A percentile compares a stretch with the other conserved stretches of the same genome.
Evolutionary conservation across 1,284 basidiomycete species (phyloP).

Genomic region (Porodaedalea pini): DNA sequence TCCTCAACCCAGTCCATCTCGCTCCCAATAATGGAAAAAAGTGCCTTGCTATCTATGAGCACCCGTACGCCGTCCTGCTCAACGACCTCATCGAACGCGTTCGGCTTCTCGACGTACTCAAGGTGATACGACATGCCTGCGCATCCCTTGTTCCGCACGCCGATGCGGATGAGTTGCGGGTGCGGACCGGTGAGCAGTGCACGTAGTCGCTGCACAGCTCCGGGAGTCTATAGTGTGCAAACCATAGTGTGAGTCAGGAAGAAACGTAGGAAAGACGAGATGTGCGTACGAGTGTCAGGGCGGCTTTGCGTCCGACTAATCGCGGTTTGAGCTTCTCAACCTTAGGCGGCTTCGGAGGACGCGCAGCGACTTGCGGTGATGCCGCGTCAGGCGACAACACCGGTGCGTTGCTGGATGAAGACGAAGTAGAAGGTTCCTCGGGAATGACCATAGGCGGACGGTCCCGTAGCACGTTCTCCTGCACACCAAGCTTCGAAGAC

Average conservation of each 20-base stretch:
- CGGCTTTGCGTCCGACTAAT: constrained; percentile 76
- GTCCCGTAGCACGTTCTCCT: constrained; percentile 38
- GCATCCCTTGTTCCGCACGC: constrained; percentile 98
- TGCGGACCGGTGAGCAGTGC: constrained; percentile 72
- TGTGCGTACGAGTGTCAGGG: constrained; percentile 72
- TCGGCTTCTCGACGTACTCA: constrained; percentile 91
- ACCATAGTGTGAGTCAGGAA: constrained; percentile 1
- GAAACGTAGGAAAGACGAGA: constrained; percentile 3
- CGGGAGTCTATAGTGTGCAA: constrained; percentile 60
- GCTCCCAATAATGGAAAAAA: constrained; percentile 98
- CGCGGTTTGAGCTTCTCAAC: constrained; percentile 60
- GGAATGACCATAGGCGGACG: constrained; percentile 52
- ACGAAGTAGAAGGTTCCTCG: constrained; percentile 14
- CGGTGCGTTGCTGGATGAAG: constrained; percentile 30
- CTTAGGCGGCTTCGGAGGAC: constrained; percentile 64
- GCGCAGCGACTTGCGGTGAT: constrained; percentile 66
- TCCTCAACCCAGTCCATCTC: constrained; percentile 99
- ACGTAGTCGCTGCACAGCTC: constrained; percentile 72
- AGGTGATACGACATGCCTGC: constrained; percentile 97
- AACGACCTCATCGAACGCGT: constrained; percentile 96
- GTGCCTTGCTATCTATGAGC: constrained; percentile 93
- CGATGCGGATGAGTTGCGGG: constrained; percentile 93
- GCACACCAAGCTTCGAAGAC: constrained; percentile 26
- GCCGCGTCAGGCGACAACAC: constrained; percentile 55
- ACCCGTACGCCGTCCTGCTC: constrained; percentile 93